Evolutionary conservation across 129 eudicot species (phyloP).

Genomic region (Artemisia argyi): DNA sequence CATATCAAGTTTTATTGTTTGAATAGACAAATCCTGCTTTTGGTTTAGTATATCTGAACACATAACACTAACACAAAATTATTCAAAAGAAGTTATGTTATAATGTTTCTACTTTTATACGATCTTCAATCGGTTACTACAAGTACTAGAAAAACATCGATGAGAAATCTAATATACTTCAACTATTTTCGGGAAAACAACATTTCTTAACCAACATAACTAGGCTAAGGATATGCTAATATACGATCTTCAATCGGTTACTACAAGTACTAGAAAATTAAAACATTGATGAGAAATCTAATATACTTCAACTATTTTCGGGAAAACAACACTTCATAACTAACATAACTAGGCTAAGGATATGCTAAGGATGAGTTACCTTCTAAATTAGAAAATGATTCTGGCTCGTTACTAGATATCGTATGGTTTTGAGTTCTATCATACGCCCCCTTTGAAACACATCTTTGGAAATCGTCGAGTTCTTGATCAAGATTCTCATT

Average conservation of each 20-base stretch:
- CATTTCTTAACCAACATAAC: neutral
- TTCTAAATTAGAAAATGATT: neutral
- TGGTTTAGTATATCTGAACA: no score
- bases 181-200: no score
- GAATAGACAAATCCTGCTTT: no score
- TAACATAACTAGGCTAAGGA: neutral
- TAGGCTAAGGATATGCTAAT: neutral
- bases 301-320: no score
- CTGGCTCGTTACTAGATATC: neutral
- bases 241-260: neutral
- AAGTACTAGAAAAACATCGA: no score
- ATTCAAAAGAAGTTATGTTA: no score
- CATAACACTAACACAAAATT: no score
- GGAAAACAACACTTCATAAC: no score
- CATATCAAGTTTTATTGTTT: no score
- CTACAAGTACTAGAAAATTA: no score
- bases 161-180: no score
- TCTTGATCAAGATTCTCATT: constrained; percentile 17
- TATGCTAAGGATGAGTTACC: neutral
- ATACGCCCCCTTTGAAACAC: neutral
- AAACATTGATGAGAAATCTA: no score
- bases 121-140: neutral
- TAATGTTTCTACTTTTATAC: neutral
- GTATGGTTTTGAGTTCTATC: neutral
- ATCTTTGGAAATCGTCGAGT: neutral